A percentile compares a stretch with the other conserved stretches of the same genome.
Evolutionary conservation across 2,329 filamentous ascomycete species (phyloP).

Genomic region (Sporothrix phasma): DNA sequence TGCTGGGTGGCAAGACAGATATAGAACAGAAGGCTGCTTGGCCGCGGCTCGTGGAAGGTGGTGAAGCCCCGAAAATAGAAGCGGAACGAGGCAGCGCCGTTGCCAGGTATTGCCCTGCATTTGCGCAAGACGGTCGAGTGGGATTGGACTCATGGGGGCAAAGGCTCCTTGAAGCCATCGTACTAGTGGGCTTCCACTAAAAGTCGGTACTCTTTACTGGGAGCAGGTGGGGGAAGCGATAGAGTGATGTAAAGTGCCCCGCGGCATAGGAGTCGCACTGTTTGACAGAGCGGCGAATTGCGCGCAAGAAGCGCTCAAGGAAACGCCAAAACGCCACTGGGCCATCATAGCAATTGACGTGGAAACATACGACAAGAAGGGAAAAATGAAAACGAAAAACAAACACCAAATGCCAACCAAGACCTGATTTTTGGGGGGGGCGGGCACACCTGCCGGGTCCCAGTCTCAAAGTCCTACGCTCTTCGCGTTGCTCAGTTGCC

Average conservation of each 20-base stretch:
- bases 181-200: conserved; percentile 8
- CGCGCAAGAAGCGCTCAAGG: not conserved
- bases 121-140: no score
- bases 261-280: not conserved
- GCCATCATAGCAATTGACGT: no score
- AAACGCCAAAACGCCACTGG: not conserved
- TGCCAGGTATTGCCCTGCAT: not conserved
- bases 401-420: not conserved
- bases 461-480: conserved; percentile 13
- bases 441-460: conserved; percentile 13
- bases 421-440: conserved; percentile 10
- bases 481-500: not conserved
- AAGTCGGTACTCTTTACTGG: not conserved
- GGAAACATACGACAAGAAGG: not conserved
- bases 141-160: not conserved
- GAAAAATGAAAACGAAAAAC: not conserved
- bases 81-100: conserved; percentile 1
- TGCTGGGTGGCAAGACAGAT: not conserved
- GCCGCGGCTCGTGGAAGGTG: not conserved
- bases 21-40: conserved; percentile 9
- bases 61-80: conserved; percentile 8
- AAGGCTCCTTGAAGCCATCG: not conserved
- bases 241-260: not conserved
- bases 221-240: not conserved
- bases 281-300: not conserved